phyloP scores from a whole-genome alignment of 2,329 filamentous ascomycete genomes.

The Phialophora expanda region DNA sequence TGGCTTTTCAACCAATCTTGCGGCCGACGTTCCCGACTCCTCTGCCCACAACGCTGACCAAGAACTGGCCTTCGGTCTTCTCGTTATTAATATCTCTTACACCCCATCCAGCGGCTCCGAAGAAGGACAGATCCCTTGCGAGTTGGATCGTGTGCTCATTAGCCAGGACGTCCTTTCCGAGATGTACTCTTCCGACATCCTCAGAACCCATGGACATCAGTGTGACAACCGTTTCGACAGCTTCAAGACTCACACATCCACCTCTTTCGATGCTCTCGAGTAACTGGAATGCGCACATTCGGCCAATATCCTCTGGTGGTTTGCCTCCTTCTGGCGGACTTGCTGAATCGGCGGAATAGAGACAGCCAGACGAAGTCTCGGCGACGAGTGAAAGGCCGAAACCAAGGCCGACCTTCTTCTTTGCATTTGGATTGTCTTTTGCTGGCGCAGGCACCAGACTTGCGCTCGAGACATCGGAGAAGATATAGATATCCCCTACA shows the following conservation, averaged over 20 bases:
- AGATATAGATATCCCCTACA: conserved; percentile 88
- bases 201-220: conserved; percentile 99
- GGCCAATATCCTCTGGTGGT: conserved; percentile 88
- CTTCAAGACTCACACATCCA: conserved; percentile 76
- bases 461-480: conserved; percentile 68
- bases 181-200: conserved; percentile 83
- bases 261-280: conserved; percentile 81
- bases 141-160: conserved; percentile 79
- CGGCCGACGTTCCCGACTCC: conserved; percentile 94
- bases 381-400: conserved; percentile 91
- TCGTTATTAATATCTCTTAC: conserved; percentile 75
- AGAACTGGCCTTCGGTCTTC: conserved; percentile 67
- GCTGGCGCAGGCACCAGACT: conserved; percentile 71
- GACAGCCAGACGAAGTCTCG: conserved; percentile 82
- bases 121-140: conserved; percentile 83
- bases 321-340: conserved; percentile 77
- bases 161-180: conserved; percentile 81
- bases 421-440: conserved; percentile 62
- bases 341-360: conserved; percentile 85
- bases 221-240: conserved; percentile 75
- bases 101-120: conserved; percentile 90
- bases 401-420: conserved; percentile 76
- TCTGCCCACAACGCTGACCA: conserved; percentile 88
- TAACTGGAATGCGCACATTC: conserved; percentile 84
- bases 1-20: conserved; percentile 70